A percentile compares a stretch with the other conserved stretches of the same genome.
These are phyloP conservation scores for Populus hybrid DNA, from an alignment of 441 rosid species.

Conservation along the genomic window DNA sequence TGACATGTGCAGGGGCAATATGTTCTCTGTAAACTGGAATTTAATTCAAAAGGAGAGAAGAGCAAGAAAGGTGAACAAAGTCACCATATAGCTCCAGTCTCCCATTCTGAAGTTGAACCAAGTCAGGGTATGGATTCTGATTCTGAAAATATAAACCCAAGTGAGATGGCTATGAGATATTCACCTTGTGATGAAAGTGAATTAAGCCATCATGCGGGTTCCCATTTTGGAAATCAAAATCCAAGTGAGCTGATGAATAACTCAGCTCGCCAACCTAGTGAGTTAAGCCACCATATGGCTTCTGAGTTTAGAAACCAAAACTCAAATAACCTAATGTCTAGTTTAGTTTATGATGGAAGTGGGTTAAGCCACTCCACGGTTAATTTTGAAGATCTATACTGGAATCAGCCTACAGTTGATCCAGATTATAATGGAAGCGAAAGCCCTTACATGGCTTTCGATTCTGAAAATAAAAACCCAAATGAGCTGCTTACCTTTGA, in stretches of 20 bases:
- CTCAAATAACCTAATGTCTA: not conserved
- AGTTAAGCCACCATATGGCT: not conserved
- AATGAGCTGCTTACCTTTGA: not conserved
- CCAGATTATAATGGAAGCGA: not conserved
- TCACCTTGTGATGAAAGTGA: not conserved
- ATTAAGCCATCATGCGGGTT: not conserved
- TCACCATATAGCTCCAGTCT: not conserved
- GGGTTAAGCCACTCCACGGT: not conserved
- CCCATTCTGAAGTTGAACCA: slow-evolving; percentile 4
- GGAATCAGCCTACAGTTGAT: not conserved
- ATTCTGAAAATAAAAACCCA: not conserved
- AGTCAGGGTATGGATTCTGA: not conserved
- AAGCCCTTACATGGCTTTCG: not conserved
- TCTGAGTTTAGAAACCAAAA: not conserved
- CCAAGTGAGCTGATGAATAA: not conserved
- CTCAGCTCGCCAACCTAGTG: not conserved
- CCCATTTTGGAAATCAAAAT: not conserved
- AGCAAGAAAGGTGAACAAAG: not conserved
- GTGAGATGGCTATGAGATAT: not conserved
- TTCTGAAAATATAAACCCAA: not conserved
- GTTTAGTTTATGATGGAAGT: not conserved
- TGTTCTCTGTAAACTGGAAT: not conserved
- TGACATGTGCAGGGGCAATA: not conserved
- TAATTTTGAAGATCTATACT: not conserved
- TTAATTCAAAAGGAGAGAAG: not conserved